phyloP scores from a whole-genome alignment of 2,329 filamentous ascomycete species.

The Magnaporthiopsis incrustans region DNA sequence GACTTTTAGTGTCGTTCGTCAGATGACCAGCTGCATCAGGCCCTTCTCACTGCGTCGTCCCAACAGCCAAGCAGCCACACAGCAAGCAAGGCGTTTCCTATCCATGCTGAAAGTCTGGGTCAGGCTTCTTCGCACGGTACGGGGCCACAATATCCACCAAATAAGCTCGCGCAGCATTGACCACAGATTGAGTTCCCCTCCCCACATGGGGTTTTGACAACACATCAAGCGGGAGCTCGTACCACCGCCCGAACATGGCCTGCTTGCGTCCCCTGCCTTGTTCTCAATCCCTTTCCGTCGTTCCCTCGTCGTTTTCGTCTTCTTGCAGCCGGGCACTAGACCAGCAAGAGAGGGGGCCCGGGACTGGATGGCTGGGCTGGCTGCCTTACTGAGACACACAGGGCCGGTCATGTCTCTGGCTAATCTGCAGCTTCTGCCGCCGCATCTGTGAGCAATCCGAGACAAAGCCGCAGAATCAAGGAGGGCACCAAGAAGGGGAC shows the following conservation, averaged over 20 bases:
- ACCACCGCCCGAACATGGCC: background rate
- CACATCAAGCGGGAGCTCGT: constrained; percentile 2
- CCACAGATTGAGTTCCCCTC: background rate
- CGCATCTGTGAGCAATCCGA: background rate
- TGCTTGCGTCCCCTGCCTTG: background rate
- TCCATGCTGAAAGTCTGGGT: background rate
- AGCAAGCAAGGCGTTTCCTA: too few species aligned
- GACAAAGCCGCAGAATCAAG: background rate
- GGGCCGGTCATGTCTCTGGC: constrained; percentile 3
- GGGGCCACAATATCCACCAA: constrained; percentile 2
- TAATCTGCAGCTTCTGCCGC: background rate
- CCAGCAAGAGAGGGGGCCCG: background rate
- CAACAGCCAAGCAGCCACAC: background rate
- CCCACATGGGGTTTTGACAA: constrained; percentile 2
- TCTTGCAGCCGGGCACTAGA: background rate
- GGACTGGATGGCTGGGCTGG: background rate
- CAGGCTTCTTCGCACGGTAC: background rate
- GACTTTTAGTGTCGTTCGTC: background rate
- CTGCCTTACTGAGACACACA: constrained; percentile 2
- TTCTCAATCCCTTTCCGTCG: background rate
- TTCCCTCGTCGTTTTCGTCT: background rate
- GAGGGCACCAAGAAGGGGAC: background rate
- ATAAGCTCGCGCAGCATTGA: constrained; percentile 4
- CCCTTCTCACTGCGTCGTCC: too few species aligned
- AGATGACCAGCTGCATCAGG: background rate